These are phyloP conservation scores for Musa beccarii DNA, from an alignment of 176 grass and related monocot species.

Conservation along the genomic window DNA sequence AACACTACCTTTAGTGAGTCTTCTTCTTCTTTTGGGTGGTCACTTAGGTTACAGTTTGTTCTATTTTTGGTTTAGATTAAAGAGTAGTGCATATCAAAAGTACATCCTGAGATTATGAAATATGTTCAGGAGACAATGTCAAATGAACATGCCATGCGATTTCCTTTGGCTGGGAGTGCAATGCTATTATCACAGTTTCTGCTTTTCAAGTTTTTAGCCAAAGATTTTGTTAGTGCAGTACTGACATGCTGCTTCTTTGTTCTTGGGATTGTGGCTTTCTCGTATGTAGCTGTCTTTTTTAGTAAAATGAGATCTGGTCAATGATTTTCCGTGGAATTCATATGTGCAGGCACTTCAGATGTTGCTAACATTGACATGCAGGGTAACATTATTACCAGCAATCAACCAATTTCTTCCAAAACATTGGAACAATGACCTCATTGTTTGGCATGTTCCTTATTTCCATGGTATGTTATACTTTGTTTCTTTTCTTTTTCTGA, in stretches of 20 bases:
- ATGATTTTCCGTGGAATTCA: too few relatives aligned
- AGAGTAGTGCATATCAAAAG: too few relatives aligned
- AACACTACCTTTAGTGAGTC: conserved; percentile 62
- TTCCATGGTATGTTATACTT: conserved; percentile 41
- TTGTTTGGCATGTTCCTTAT: conserved; percentile 47
- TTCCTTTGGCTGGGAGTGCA: conserved; percentile 86
- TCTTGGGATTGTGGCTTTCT: conserved; percentile 72
- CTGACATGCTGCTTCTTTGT: conserved; percentile 91
- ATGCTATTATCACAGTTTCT: conserved; percentile 89
- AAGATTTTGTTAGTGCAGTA: conserved; percentile 84
- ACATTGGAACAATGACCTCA: conserved; percentile 55
- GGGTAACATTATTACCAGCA: conserved; percentile 75
- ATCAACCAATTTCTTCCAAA: conserved; percentile 64
- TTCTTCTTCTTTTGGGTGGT: background rate
- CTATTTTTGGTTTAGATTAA: background rate
- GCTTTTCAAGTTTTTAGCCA: conserved; percentile 84
- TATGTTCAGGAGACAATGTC: conserved; percentile 81
- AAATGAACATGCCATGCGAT: conserved; percentile 90
- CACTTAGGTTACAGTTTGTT: background rate
- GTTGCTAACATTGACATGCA: conserved; percentile 14
- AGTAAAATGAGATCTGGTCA: background rate
- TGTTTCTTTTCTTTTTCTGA: background rate
- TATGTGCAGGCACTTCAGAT: too few relatives aligned
- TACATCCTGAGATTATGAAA: background rate
- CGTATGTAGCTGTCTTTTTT: conserved; percentile 29